Percentiles rank a stretch among this genome's conserved stretches.
Conservation (phyloP, 805 yeast species). For the Jamesozyma rosinii region DNA sequence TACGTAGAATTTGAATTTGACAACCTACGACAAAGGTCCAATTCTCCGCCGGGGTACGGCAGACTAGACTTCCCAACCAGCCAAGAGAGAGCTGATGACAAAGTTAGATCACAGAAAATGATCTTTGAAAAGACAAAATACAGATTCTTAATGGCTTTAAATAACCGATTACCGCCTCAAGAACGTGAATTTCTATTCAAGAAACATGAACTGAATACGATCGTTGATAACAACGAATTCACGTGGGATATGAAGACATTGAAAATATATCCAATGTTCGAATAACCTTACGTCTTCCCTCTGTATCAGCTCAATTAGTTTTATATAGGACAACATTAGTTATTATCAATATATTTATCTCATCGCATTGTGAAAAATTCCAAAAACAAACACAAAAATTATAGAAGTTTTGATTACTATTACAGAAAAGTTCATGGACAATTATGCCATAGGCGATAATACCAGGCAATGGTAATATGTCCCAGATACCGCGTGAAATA, state of each 20-base stretch:
- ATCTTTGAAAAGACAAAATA: slow-evolving; percentile 35
- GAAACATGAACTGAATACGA: slow-evolving; percentile 32
- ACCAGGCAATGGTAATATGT: not conserved
- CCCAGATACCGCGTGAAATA: slow-evolving; percentile 4
- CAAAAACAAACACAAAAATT: no score
- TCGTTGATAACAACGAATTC: slow-evolving; percentile 29
- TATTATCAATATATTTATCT: no score
- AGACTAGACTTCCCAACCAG: slow-evolving; percentile 51
- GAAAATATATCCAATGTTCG: slow-evolving; percentile 13
- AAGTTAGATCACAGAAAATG: slow-evolving; percentile 28
- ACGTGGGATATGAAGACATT: slow-evolving; percentile 24
- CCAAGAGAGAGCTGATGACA: slow-evolving; percentile 39
- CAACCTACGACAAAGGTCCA: slow-evolving; percentile 30
- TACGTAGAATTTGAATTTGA: slow-evolving; percentile 14
- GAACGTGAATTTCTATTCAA: slow-evolving; percentile 39
- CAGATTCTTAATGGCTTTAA: slow-evolving; percentile 37
- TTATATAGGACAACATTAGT: no score
- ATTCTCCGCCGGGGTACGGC: slow-evolving; percentile 52
- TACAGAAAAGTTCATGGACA: no score
- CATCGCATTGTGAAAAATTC: not conserved
- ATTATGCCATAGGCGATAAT: no score
- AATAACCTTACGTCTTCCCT: not conserved
- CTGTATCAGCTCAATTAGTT: no score
- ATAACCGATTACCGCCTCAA: slow-evolving; percentile 25
- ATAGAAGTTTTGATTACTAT: no score